Base-by-base conservation (phyloP, 148 eudicot genomes). In the Fallopia convolvulus region DNA sequence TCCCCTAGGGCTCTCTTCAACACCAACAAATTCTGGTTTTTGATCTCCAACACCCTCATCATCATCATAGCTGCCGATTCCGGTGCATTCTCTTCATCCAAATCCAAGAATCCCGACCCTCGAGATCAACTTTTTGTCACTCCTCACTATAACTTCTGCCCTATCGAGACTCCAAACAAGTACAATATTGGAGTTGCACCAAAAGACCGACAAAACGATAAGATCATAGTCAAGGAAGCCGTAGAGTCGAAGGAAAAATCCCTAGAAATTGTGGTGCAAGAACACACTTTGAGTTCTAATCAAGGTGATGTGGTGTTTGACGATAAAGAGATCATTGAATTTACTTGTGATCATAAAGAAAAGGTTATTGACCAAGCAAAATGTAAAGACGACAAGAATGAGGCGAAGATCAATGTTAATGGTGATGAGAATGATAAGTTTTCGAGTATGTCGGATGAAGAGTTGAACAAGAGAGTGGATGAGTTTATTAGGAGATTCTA, bases 401-500 rank as follows among this genome's bases (percentile, higher is more conserved):
- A 33, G 13, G 44, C 10, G 18, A 8, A 11, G 4, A 14, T 32
- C 30, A 0, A 26, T 26, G 30, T 26, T 40, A 70, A 3, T 39
- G 21, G 40, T 33, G 74, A 70, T 3, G 74, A 70, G 74, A 39
- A 70, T 17, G 46, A 70, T 70, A 46, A 15, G 47, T 70, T 70
- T 42, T 70, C 74, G 46, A 39, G 48, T 42, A 36, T 70, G 46
- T 36, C 74, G 0, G 13, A 70, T n/a, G 74, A 70, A 17, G 74
- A 39, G 12, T 39, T 70, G 21, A 70, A 70, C 48, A 70, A 26
- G 13, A 70, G 74, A 70, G 74, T 70, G 40, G 74, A 70, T 47
- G 74, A 70, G 74, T 70, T 70, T 26, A 70, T 70, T 70, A 70
- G 74, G 44, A 70, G 48, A 20, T 70, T 70, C 48, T 36, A 70